These are phyloP conservation scores for Chaetomidium leptoderma DNA, from an alignment of 495 filamentous ascomycete species.

Conservation along the genomic window DNA sequence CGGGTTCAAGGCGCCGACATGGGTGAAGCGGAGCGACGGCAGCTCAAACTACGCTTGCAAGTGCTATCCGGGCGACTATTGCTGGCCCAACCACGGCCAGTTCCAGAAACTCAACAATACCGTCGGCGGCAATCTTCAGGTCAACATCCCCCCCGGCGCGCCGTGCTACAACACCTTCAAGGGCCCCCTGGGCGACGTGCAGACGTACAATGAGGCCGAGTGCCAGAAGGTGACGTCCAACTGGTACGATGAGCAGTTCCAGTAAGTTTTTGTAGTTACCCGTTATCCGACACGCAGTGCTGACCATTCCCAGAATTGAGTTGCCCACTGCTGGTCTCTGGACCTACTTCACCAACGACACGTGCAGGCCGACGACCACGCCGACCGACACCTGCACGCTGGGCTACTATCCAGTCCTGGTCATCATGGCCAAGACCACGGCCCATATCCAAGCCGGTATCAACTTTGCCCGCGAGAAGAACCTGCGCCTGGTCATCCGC, in stretches of 20 bases:
- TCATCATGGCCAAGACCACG: constrained; percentile 44
- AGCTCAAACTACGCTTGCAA: constrained; percentile 41
- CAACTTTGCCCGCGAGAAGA: constrained; percentile 51
- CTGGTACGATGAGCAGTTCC: constrained; percentile 37
- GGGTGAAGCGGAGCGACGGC: constrained; percentile 30
- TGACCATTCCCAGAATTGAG: constrained; percentile 29
- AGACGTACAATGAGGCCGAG: constrained; percentile 37
- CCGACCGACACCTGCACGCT: constrained; percentile 49
- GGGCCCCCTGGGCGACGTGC: constrained; percentile 37
- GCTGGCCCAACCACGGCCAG: constrained; percentile 37
- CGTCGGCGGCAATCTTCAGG: constrained; percentile 37
- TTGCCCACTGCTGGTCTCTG: constrained; percentile 40
- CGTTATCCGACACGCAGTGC: background rate
- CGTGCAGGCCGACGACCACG: constrained; percentile 42
- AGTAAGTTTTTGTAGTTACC: constrained; percentile 31
- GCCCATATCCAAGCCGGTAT: constrained; percentile 48
- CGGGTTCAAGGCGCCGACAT: background rate
- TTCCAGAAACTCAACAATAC: constrained; percentile 39
- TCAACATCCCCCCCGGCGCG: constrained; percentile 38
- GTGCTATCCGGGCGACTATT: constrained; percentile 39
- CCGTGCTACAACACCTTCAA: constrained; percentile 41
- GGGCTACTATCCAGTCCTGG: constrained; percentile 56
- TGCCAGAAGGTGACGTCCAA: constrained; percentile 34
- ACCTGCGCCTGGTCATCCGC: constrained; percentile 59
- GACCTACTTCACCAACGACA: constrained; percentile 48